A percentile compares a stretch with the other conserved stretches of the same genome.
Evolutionary conservation across 129 eudicot species (phyloP).

Genomic region (Heracleum sosnowskyi): DNA sequence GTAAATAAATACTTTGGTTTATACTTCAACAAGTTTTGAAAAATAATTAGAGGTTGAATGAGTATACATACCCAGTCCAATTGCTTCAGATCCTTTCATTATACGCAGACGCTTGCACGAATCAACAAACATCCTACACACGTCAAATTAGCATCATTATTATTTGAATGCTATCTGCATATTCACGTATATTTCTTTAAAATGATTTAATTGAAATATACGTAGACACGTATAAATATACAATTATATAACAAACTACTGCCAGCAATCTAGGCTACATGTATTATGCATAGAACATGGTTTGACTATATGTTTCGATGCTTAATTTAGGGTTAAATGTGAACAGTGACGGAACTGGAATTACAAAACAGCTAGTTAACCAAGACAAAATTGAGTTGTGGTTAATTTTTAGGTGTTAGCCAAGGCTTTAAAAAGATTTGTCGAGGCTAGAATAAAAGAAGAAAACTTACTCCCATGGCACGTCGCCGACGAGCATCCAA

Average conservation of each 20-base stretch:
- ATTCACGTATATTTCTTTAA: too few relatives aligned
- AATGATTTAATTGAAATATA: too few relatives aligned
- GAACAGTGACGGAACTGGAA: too few relatives aligned
- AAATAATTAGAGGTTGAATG: neutral
- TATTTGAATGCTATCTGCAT: neutral
- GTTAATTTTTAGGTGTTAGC: too few relatives aligned
- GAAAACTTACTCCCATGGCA: slow-evolving; percentile 82
- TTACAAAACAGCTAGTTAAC: too few relatives aligned
- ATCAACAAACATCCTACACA: slow-evolving; percentile 73
- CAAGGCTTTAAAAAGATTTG: too few relatives aligned
- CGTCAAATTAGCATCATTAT: neutral
- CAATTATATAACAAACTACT: too few relatives aligned
- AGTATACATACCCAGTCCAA: slow-evolving; percentile 73
- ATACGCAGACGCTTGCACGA: slow-evolving; percentile 95
- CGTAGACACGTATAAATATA: too few relatives aligned
- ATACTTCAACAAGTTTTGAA: too few relatives aligned
- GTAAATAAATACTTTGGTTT: neutral
- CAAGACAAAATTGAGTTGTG: too few relatives aligned
- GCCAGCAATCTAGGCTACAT: too few relatives aligned
- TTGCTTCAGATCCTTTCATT: slow-evolving; percentile 96
- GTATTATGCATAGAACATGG: too few relatives aligned
- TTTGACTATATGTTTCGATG: neutral
- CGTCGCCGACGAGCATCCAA: slow-evolving; percentile 97
- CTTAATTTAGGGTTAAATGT: neutral
- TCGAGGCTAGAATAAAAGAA: neutral